Evolutionary conservation across 805 yeast genomes (phyloP).

Genomic region (Tetrapisispora taiwanensis): DNA sequence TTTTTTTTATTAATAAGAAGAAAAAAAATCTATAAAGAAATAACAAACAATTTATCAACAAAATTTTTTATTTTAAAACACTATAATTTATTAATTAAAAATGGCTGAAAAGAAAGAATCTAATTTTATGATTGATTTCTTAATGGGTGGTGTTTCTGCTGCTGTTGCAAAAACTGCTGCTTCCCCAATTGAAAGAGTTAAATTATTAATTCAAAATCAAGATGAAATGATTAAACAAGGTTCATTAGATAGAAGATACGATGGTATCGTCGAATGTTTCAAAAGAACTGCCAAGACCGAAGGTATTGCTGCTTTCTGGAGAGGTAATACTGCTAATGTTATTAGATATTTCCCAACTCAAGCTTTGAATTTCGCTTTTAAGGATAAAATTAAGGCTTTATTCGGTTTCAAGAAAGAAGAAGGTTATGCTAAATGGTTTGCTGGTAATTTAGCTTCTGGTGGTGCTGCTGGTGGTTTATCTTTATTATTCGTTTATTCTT

Average conservation of each 20-base stretch:
- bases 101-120: slow-evolving; percentile 28
- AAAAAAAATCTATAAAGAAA: too few relatives aligned
- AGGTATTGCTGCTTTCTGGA: slow-evolving; percentile 92
- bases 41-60: too few relatives aligned
- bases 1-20: too few relatives aligned
- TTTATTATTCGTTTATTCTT: slow-evolving; percentile 40
- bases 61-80: too few relatives aligned
- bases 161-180: slow-evolving; percentile 97
- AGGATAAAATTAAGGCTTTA: slow-evolving; percentile 90
- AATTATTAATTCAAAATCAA: slow-evolving; percentile 92
- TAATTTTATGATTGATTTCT: slow-evolving; percentile 53
- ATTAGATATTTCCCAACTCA: slow-evolving; percentile 99
- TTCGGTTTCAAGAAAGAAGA: slow-evolving; percentile 96
- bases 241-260: slow-evolving; percentile 76
- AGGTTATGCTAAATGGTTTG: slow-evolving; percentile 87
- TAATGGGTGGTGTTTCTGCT: slow-evolving; percentile 91
- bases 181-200: slow-evolving; percentile 96
- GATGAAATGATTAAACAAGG: slow-evolving; percentile 98
- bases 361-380: slow-evolving; percentile 97
- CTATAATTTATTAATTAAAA: background rate
- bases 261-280: slow-evolving; percentile 91
- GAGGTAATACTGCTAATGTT: slow-evolving; percentile 99
- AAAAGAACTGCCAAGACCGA: slow-evolving; percentile 87
- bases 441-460: slow-evolving; percentile 98
- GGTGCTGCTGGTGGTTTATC: slow-evolving; percentile 85